Conservation (phyloP, 164 flowering plant species). For the Aristolochia californica region DNA sequence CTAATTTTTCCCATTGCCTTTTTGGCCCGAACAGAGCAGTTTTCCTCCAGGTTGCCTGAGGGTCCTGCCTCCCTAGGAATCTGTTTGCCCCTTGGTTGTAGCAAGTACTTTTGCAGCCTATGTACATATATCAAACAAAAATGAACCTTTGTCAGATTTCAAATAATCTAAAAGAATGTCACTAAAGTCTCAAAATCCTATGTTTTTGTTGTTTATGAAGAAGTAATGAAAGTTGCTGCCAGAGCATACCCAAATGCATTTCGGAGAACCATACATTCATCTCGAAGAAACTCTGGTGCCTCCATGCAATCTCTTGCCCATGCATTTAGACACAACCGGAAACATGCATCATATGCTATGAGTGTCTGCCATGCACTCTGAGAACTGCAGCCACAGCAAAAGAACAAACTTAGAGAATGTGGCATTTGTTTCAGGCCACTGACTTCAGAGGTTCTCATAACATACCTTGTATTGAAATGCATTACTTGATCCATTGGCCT, state of each 20-base stretch:
- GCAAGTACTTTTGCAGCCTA: conserved; percentile 65
- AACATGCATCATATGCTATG: conserved; percentile 85
- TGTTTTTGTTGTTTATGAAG: too few species aligned
- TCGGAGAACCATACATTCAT: conserved; percentile 68
- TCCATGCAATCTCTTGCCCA: conserved; percentile 79
- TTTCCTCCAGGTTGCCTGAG: conserved; percentile 31
- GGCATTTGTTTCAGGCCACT: too few species aligned
- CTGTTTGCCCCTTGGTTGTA: conserved; percentile 49
- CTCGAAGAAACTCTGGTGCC: conserved; percentile 77
- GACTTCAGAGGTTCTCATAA: too few species aligned
- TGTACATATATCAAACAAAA: background rate
- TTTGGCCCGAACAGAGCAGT: conserved; percentile 33
- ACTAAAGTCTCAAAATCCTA: too few species aligned
- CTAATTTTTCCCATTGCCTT: conserved; percentile 61
- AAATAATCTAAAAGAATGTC: too few species aligned
- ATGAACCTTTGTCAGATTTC: too few species aligned
- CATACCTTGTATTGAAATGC: conserved; percentile 40
- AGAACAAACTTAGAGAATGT: background rate
- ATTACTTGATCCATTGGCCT: conserved; percentile 24
- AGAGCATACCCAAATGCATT: conserved; percentile 72
- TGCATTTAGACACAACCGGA: conserved; percentile 70
- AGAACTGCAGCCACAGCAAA: conserved; percentile 31
- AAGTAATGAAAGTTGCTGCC: background rate
- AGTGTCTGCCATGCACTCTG: conserved; percentile 85
- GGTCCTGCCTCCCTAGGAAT: conserved; percentile 26